Evolutionary conservation across 768 basidiomycete genomes (phyloP).

Genomic region (Pleurotus sapidus): DNA sequence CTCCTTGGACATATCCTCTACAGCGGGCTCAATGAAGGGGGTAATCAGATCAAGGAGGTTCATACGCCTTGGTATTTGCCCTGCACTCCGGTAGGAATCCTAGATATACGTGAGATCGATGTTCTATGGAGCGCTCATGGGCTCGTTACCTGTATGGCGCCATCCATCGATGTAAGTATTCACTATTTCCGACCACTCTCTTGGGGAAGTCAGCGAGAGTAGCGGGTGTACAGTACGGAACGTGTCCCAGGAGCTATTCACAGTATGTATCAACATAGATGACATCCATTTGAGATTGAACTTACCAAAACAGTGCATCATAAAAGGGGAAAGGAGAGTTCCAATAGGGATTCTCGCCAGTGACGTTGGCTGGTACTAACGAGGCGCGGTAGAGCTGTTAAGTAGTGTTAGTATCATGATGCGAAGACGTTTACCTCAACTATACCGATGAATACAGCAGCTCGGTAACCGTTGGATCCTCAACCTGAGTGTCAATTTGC

Average conservation of each 20-base stretch:
- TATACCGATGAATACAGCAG: constrained; percentile 46
- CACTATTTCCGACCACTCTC: constrained; percentile 45
- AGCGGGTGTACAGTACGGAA: constrained; percentile 53
- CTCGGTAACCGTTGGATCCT: constrained; percentile 40
- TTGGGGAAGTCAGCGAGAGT: constrained; percentile 40
- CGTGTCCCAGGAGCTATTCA: constrained; percentile 47
- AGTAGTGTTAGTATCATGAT: neutral
- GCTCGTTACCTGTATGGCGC: constrained; percentile 36
- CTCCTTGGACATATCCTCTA: constrained; percentile 49
- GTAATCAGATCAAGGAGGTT: neutral
- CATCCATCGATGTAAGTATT: constrained; percentile 50
- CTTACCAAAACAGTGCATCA: constrained; percentile 49
- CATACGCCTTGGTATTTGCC: constrained; percentile 44
- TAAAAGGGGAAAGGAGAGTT: constrained; percentile 42
- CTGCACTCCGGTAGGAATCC: constrained; percentile 51
- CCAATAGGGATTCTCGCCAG: constrained; percentile 52
- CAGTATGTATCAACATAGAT: neutral
- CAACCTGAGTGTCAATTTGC: constrained; percentile 26
- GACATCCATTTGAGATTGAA: neutral
- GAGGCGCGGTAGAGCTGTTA: constrained; percentile 44
- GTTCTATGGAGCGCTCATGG: neutral
- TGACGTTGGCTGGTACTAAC: constrained; percentile 50
- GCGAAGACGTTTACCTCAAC: neutral
- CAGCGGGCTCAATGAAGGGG: neutral
- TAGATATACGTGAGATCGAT: constrained; percentile 10